Evolutionary conservation across 163 green algal species (phyloP), one percentile per base, ranked within the genome.

Genomic region (Scenedesmus sp.): DNA sequence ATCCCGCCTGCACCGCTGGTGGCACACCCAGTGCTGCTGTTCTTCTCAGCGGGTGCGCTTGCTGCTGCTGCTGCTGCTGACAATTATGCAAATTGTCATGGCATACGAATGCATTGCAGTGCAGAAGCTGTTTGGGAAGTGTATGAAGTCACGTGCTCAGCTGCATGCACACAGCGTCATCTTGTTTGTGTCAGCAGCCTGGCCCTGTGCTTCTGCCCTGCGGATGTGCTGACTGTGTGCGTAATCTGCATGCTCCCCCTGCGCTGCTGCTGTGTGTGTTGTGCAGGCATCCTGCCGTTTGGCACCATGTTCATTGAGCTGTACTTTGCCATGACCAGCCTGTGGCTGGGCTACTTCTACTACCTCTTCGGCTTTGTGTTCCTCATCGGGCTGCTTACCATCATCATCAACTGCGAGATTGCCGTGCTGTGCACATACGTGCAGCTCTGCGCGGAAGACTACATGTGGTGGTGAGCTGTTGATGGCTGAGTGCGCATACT

Each of bases 351-450:
- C 51, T 99, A 97, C 96, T 98, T 99, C 82, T 99, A 99, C 96
- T 99, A 99, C 95, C 97, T 98, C 87, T 99, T 99, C 92, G 97
- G 97, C 76, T 99, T 99, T 92, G 96, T 99, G 72, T 96, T 99
- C 91, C 89, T 99, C 46, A 97, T 99, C 81, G 95, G 96, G 20
- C 49, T 96, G 33, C 95, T 99, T 18, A 98, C 97, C 15, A 92
- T 98, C n/a, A 85, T 99, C 87, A 98, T 99, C 91, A 99, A 96
- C 81, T 93, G 96, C n/a, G 97, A 99, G 92, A 97, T 99, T 42
- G 87, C 93, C 16, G 92, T 99, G 61, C 96, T 98, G 68, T 98
- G 95, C 94, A 98, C 96, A n/a, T 99, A 99, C 91, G 96, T 98
- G 79, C 98, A 99, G 94, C 96, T 99, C 35, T 99, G 98, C 83